Conservation (phyloP, 306 rosid species). For the Senna siamea region DNA sequence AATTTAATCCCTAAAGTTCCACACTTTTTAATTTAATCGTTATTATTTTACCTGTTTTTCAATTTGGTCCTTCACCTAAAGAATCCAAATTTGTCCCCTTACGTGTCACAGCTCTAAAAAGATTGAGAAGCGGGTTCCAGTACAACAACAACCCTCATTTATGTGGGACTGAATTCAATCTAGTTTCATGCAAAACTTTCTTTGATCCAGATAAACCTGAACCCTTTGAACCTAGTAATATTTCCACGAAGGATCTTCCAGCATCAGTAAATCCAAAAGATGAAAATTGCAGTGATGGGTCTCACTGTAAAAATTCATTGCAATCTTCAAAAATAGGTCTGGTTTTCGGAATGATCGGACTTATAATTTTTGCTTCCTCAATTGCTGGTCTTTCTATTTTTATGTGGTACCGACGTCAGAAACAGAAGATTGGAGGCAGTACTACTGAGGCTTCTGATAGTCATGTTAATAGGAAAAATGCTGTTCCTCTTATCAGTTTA, state of each 20-base stretch:
- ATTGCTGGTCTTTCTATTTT: slow-evolving; percentile 43
- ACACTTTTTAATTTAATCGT: too few species aligned
- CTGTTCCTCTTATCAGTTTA: slow-evolving; percentile 75
- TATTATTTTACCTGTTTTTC: too few species aligned
- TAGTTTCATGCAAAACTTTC: slow-evolving; percentile 54
- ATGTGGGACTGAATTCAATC: slow-evolving; percentile 73
- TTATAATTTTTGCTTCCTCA: slow-evolving; percentile 42
- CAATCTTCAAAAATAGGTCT: slow-evolving; percentile 58
- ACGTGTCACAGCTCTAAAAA: slow-evolving; percentile 51
- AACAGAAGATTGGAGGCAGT: slow-evolving; percentile 61
- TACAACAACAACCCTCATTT: slow-evolving; percentile 69
- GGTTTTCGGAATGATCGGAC: slow-evolving; percentile 56
- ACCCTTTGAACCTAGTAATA: slow-evolving; percentile 63
- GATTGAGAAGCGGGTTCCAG: slow-evolving; percentile 62
- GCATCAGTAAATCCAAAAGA: slow-evolving; percentile 52
- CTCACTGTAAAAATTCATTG: slow-evolving; percentile 52
- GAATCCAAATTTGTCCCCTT: too few species aligned
- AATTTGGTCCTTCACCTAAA: too few species aligned
- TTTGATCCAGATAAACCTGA: slow-evolving; percentile 67
- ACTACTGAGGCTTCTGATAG: slow-evolving; percentile 40
- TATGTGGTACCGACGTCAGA: slow-evolving; percentile 48
- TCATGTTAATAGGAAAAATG: slow-evolving; percentile 42
- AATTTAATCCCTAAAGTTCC: too few species aligned
- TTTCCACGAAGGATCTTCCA: slow-evolving; percentile 58
- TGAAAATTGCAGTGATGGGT: slow-evolving; percentile 44